phyloP scores from a whole-genome alignment of 2,329 filamentous ascomycete species.

The Calonectria hawksworthii region DNA sequence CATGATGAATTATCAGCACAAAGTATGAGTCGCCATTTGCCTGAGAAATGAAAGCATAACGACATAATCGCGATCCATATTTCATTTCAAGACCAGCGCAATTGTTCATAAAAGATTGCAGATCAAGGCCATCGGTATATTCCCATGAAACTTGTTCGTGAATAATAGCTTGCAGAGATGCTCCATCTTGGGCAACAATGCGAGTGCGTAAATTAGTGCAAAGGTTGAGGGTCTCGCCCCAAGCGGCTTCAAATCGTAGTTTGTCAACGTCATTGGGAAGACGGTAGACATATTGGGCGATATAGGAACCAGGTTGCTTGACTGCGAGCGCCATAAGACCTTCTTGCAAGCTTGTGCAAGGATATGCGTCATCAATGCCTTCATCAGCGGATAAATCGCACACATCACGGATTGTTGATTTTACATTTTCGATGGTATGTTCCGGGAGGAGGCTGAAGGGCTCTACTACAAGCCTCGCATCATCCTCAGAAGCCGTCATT shows the following conservation, averaged over 20 bases:
- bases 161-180: constrained; percentile 1
- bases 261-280: not conserved
- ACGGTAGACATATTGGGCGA: constrained; percentile 5
- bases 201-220: constrained; percentile 1
- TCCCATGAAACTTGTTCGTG: not conserved
- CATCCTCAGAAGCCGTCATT: constrained; percentile 28
- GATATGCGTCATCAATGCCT: constrained; percentile 43
- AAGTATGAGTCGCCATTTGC: not conserved
- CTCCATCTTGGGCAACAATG: not conserved
- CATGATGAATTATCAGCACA: not conserved
- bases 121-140: not conserved
- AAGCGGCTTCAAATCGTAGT: not conserved
- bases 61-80: constrained; percentile 4
- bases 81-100: not conserved
- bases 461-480: not conserved
- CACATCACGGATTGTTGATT: not conserved
- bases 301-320: constrained; percentile 15
- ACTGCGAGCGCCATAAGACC: constrained; percentile 13
- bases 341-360: constrained; percentile 9
- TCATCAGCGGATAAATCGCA: constrained; percentile 23
- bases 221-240: not conserved
- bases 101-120: not conserved
- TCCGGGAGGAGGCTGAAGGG: not conserved
- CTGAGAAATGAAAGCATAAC: not conserved
- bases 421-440: not conserved